Percentiles rank a stretch among this genome's conserved stretches.
These are phyloP conservation scores for Colletotrichum lini DNA, from an alignment of 2,329 filamentous ascomycete species.

Conservation along the genomic window DNA sequence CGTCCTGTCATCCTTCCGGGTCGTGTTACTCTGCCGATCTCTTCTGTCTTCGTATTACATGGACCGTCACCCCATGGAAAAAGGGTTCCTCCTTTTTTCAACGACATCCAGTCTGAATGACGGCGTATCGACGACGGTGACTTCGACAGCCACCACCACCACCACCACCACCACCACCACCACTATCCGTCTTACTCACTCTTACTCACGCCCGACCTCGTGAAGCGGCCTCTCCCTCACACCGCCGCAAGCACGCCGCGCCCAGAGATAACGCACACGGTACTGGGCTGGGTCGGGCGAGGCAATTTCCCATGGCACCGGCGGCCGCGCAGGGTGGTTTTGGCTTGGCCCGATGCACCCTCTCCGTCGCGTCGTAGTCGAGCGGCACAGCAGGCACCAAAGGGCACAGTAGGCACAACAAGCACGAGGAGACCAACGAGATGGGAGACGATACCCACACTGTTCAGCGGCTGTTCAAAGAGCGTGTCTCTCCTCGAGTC, in stretches of 20 bases:
- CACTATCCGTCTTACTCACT: background rate
- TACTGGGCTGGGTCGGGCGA: conserved; percentile 3
- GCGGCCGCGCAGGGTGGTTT: conserved; percentile 6
- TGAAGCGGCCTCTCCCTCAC: background rate
- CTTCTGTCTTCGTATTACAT: conserved; percentile 8
- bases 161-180: background rate
- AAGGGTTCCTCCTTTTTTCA: background rate
- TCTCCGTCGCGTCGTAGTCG: conserved; percentile 1
- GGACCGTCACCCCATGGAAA: background rate
- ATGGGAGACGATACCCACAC: background rate
- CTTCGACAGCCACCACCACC: background rate
- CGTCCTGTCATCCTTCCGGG: background rate
- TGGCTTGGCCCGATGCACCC: conserved; percentile 17
- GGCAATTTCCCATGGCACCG: conserved; percentile 33
- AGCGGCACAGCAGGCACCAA: conserved; percentile 34
- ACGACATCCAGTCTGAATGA: background rate
- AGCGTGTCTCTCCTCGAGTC: background rate
- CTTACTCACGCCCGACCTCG: background rate
- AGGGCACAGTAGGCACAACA: conserved; percentile 1
- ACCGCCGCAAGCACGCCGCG: background rate
- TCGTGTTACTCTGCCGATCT: conserved; percentile 26
- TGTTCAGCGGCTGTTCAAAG: conserved; percentile 15
- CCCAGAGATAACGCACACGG: background rate
- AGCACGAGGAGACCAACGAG: background rate
- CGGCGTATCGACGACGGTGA: conserved; percentile 5